A percentile compares a stretch with the other conserved stretches of the same genome.
These are phyloP conservation scores for Cladosporium phlei DNA, from an alignment of 2,329 filamentous ascomycete genomes.

Conservation along the genomic window DNA sequence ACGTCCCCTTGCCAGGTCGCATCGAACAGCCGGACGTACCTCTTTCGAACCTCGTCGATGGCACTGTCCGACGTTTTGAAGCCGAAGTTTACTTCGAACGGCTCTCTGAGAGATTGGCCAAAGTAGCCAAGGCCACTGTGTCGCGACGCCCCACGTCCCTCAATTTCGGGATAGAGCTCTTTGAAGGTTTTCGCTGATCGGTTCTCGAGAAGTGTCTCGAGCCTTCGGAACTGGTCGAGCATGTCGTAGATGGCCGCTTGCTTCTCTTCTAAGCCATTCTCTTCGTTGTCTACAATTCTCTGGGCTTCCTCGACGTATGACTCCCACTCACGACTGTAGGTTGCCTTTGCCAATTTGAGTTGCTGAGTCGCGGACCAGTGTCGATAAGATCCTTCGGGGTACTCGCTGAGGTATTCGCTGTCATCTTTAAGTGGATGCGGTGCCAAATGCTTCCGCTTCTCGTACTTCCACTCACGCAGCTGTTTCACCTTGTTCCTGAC, in stretches of 20 bases:
- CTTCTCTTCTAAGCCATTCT: slow-evolving; percentile 49
- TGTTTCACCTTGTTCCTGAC: slow-evolving; percentile 50
- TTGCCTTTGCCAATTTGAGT: slow-evolving; percentile 35
- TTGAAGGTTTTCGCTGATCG: slow-evolving; percentile 63
- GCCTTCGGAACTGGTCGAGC: slow-evolving; percentile 48
- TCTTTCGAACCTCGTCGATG: slow-evolving; percentile 50
- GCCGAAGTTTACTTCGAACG: slow-evolving; percentile 48
- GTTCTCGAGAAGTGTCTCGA: slow-evolving; percentile 52
- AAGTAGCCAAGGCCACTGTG: neutral
- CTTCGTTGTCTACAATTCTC: slow-evolving; percentile 18
- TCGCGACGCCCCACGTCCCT: slow-evolving; percentile 15
- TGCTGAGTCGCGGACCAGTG: slow-evolving; percentile 49
- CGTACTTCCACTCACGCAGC: slow-evolving; percentile 45
- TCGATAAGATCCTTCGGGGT: slow-evolving; percentile 55
- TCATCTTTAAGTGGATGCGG: slow-evolving; percentile 40
- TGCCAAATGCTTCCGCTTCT: slow-evolving; percentile 24
- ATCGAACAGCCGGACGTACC: slow-evolving; percentile 66
- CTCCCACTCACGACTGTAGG: slow-evolving; percentile 35
- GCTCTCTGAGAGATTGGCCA: slow-evolving; percentile 18
- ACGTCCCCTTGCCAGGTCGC: slow-evolving; percentile 69
- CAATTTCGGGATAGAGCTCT: slow-evolving; percentile 57
- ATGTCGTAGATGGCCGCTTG: slow-evolving; percentile 49
- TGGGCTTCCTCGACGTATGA: slow-evolving; percentile 23
- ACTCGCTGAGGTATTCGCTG: slow-evolving; percentile 46
- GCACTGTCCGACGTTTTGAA: slow-evolving; percentile 50